Conservation (phyloP, 2,329 filamentous ascomycete genomes). For the Celoporthe dispersa region DNA sequence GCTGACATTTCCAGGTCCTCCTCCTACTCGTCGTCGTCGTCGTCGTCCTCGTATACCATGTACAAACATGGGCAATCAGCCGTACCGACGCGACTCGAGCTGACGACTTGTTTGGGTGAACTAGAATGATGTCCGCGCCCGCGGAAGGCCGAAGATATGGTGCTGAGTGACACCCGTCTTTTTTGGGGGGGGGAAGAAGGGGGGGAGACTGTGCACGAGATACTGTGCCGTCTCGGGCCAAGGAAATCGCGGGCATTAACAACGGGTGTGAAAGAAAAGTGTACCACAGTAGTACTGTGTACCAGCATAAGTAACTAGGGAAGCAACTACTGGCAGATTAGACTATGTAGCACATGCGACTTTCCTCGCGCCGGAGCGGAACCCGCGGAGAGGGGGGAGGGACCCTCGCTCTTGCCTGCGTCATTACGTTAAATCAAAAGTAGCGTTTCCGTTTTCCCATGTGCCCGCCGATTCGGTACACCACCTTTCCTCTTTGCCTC, state of each 20-base stretch:
- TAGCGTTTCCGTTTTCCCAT: neutral
- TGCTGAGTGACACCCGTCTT: neutral
- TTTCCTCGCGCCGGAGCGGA: neutral
- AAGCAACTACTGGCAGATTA: neutral
- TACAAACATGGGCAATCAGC: neutral
- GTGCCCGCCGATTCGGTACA: neutral
- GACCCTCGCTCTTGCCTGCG: neutral
- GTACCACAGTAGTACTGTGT: neutral
- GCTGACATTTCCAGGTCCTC: neutral
- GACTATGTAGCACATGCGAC: neutral
- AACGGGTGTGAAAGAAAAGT: neutral
- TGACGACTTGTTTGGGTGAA: neutral
- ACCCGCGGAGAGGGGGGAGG: neutral
- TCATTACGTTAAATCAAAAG: conserved; percentile 5
- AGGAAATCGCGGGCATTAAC: neutral
- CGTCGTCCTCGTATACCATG: neutral
- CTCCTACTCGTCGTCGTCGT: too few relatives aligned
- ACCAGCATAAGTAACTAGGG: neutral
- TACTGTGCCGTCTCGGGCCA: conserved; percentile 7
- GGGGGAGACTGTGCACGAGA: neutral
- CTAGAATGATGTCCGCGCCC: neutral
- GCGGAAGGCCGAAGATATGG: conserved; percentile 3
- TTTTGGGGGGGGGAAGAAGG: too few relatives aligned
- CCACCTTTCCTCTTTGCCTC: neutral
- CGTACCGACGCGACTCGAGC: neutral